Evolutionary conservation across 2,329 filamentous ascomycete species (phyloP).

Genomic region (Penicillium janthinellum): DNA sequence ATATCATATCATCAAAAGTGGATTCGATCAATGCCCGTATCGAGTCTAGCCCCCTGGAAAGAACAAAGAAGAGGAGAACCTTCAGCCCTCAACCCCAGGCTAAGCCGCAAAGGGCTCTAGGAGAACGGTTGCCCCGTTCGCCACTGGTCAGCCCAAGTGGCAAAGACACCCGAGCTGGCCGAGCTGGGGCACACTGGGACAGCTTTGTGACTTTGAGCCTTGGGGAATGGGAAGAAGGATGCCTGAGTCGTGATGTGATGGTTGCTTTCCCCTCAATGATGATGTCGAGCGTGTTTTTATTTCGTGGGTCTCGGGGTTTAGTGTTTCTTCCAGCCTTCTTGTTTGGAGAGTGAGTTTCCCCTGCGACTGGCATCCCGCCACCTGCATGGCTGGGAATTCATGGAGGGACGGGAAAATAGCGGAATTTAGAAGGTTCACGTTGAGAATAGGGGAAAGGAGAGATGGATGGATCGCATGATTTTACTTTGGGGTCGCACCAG

Average conservation of each 20-base stretch:
- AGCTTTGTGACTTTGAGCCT: neutral
- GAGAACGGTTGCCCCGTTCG: constrained; percentile 1
- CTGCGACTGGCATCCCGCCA: constrained; percentile 17
- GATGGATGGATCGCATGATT: neutral
- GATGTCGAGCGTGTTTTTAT: constrained; percentile 26
- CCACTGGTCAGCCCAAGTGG: constrained; percentile 4
- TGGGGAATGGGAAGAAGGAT: too few species aligned
- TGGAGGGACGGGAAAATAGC: neutral
- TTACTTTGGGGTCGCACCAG: neutral
- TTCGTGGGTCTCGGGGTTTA: constrained; percentile 20
- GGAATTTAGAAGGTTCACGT: too few species aligned
- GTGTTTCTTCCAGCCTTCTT: neutral
- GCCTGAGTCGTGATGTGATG: constrained; percentile 3
- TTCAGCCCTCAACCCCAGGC: too few species aligned
- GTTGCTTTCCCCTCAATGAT: constrained; percentile 5
- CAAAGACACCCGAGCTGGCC: neutral
- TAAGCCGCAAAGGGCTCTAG: neutral
- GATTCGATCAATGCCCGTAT: neutral
- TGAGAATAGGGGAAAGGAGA: neutral
- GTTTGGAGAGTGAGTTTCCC: neutral
- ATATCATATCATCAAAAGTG: neutral
- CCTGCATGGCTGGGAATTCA: constrained; percentile 13
- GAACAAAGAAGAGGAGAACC: neutral
- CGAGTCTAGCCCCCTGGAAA: neutral
- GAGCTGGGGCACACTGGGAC: neutral